phyloP scores from a whole-genome alignment of 2,329 filamentous ascomycete genomes.

The Elsinoe fawcettii region DNA sequence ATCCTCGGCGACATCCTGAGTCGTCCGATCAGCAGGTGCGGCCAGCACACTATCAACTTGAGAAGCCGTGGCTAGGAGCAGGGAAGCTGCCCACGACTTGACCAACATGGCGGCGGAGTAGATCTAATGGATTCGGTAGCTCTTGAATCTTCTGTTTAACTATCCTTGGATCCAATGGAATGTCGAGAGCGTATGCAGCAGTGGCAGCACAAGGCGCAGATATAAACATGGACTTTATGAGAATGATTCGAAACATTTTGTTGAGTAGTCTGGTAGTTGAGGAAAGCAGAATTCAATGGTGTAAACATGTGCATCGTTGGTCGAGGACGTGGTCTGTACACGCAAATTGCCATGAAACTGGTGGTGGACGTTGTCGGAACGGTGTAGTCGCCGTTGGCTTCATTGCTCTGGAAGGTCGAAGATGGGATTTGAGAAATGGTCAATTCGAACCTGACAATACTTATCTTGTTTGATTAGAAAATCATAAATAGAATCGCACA shows the following conservation, averaged over 20 bases:
- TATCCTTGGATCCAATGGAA: not conserved
- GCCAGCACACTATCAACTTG: not conserved
- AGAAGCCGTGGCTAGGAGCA: conserved; percentile 7
- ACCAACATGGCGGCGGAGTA: not conserved
- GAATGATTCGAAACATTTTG: conserved; percentile 11
- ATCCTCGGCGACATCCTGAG: not conserved
- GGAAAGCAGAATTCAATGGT: conserved; percentile 5
- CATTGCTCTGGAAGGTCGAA: conserved; percentile 1
- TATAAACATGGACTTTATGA: conserved; percentile 11
- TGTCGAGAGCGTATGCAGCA: not conserved
- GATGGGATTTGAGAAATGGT: too few relatives aligned
- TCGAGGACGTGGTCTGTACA: conserved; percentile 1
- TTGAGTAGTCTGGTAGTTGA: not conserved
- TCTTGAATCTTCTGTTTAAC: not conserved
- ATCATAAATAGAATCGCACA: not conserved
- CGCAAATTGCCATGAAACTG: conserved; percentile 13
- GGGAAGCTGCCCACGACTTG: conserved; percentile 10
- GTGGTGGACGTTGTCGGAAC: conserved; percentile 10
- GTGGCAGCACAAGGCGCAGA: conserved; percentile 10
- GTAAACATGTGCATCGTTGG: conserved; percentile 7
- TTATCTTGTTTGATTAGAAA: not conserved
- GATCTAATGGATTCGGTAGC: not conserved
- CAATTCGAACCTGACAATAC: too few relatives aligned
- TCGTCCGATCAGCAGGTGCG: not conserved
- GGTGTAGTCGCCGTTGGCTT: conserved; percentile 8